A percentile compares a stretch with the other conserved stretches of the same genome.
Conservation (phyloP, 2,329 filamentous ascomycete genomes). For the Cercospora sp. region DNA sequence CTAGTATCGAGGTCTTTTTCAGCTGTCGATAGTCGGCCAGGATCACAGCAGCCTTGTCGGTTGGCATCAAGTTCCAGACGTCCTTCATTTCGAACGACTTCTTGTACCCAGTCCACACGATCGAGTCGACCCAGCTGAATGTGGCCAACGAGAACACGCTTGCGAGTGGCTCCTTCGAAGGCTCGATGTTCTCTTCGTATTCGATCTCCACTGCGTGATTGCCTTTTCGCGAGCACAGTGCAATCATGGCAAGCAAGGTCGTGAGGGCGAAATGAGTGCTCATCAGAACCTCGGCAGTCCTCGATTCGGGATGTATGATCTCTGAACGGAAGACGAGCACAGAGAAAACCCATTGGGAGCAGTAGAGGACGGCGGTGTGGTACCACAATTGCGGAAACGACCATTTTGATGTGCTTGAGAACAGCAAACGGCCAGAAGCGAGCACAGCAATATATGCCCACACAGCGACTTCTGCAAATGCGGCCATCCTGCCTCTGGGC, state of each 20-base stretch:
- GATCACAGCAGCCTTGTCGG: slow-evolving; percentile 81
- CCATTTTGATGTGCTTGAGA: slow-evolving; percentile 60
- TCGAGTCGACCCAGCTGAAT: slow-evolving; percentile 86
- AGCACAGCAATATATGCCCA: slow-evolving; percentile 83
- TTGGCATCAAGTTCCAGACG: slow-evolving; percentile 88
- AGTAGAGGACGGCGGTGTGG: slow-evolving; percentile 84
- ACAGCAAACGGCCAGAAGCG: slow-evolving; percentile 67
- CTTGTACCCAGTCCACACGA: slow-evolving; percentile 86
- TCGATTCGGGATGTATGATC: slow-evolving; percentile 72
- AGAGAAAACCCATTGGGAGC: slow-evolving; percentile 74
- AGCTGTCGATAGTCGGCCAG: slow-evolving; percentile 80
- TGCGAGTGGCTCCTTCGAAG: slow-evolving; percentile 81
- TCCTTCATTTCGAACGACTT: slow-evolving; percentile 77
- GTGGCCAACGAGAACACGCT: slow-evolving; percentile 85
- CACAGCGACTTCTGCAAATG: slow-evolving; percentile 65
- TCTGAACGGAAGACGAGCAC: slow-evolving; percentile 80
- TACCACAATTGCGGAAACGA: slow-evolving; percentile 81
- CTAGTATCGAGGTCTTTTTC: slow-evolving; percentile 76
- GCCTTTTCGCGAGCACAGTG: slow-evolving; percentile 81
- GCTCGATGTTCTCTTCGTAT: slow-evolving; percentile 84
- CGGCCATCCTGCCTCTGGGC: slow-evolving; percentile 55
- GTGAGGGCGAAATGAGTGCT: slow-evolving; percentile 74
- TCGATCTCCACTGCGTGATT: slow-evolving; percentile 87
- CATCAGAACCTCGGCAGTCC: slow-evolving; percentile 61
- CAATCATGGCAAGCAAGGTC: slow-evolving; percentile 71